Base-by-base conservation (phyloP, 1,284 basidiomycete genomes). In the Xerocomus amazonicus region DNA sequence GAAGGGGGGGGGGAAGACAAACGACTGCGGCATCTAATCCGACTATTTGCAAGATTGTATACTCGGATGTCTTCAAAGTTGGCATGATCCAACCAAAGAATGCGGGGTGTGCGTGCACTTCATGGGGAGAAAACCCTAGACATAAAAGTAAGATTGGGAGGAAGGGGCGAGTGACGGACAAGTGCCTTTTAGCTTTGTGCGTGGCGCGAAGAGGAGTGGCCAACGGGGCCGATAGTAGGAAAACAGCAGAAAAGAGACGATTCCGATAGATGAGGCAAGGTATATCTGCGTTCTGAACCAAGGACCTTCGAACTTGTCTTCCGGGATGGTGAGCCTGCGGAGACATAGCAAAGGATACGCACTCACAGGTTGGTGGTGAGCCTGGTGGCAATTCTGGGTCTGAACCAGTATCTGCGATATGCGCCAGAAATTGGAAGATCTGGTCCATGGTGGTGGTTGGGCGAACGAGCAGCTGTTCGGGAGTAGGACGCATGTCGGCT, bases 21-120 rank as follows among this genome's bases (percentile, higher is more conserved):
- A 85, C 92, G 59, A 98, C 93, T 6, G 93, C 93, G 35, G 94
- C 96, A 70, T 99, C 96, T 43, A 99, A 72, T 0, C 96, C 96
- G 10, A 98, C 95, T 36, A 96, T 95, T 66, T 98, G 95, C 0
- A 98, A 76, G n/a, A 98, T 86, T 3, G 91, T 90, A 60, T 90
- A 92, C 64, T 98, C 96, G 38, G 91, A 92, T 0, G 90, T 92
- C 50, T 80, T 77, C 48, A 97, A 77, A 0, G 95, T 98, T 1
- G 96, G 96, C 56, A 93, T 67, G 56, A 98, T 90, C 96, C 96
- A 99, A 17, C 92, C 92, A 70, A 97, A 93, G 70, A 96, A 90
- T 0, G 87, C 83, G 51, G 80, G 76, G 57, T 88, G 87, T 6
- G 84, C 82, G 63, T 94, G 90, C 0, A 87, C 88, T 68, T 93